Evolutionary conservation across 805 yeast species (phyloP), one percentile per base, ranked within the genome.

Genomic region (Saccharomycopsis sp.): DNA sequence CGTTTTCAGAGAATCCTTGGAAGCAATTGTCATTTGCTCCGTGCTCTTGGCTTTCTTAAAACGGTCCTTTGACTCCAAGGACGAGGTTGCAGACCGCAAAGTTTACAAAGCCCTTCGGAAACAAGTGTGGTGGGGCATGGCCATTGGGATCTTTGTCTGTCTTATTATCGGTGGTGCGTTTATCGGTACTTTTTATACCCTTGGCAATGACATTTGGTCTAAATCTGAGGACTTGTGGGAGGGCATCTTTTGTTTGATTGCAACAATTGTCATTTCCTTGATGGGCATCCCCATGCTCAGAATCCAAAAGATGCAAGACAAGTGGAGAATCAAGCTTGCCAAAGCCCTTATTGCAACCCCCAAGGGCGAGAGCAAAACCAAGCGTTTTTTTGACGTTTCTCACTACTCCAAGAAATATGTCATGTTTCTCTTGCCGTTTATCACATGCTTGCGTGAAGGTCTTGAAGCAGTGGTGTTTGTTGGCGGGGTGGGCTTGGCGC

Each of bases 231-330:
- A 89, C 60, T 61, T 89, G 43, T 89, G 97, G 97, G 98, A 89
- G 71, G 97, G 96, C 67, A 69, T 85, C 43, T 87, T 89, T 59
- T 84, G 94, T 63, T 65, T 89, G 51, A 77, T 89, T 60, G 98
- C 97, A 2, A 75, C 95, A 0, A 65, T 84, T 35, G 75, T 89
- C 75, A 89, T 89, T 57, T 75, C 96, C 9, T 53, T 81, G 53
- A 88, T 89, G 96, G 97, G 98, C 60, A 73, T 89, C 55, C 95
- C 96, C 43, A 84, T 89, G 95, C 73, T 89, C 57, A 77, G 97
- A 64, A 72, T 89, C 61, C 88, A 88, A 69, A 87, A 88, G 69
- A 85, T 88, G 95, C 87, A 86, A 65, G 89, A 77, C 52, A 89
- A 89, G 67, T 89, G 98, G 98, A 77, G 96, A 68, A 71, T 87